These are phyloP conservation scores for Pinus tabuliformis DNA, from an alignment of 75 land plant species.

Conservation along the genomic window DNA sequence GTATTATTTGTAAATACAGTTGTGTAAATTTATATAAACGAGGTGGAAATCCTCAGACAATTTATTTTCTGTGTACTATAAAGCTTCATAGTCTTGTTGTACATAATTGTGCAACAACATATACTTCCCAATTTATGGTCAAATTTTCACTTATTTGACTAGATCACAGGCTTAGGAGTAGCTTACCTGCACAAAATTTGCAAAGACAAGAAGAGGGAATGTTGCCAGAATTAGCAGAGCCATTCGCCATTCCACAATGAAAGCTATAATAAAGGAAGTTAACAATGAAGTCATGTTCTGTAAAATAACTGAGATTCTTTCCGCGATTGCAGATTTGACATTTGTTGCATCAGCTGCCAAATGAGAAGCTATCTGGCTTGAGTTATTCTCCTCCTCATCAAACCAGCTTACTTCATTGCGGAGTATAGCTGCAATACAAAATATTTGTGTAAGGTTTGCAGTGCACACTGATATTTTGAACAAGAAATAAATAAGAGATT, in stretches of 20 bases:
- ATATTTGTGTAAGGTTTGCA: neutral
- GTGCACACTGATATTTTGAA: neutral
- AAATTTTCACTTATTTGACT: neutral
- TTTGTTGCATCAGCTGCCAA: slow-evolving; percentile 79
- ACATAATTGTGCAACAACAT: neutral
- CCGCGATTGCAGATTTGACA: slow-evolving; percentile 83
- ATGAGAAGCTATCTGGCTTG: slow-evolving; percentile 70
- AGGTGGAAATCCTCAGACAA: neutral
- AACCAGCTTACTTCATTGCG: slow-evolving; percentile 94
- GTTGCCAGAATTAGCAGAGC: slow-evolving; percentile 76
- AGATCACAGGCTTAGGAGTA: neutral
- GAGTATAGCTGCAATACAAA: slow-evolving; percentile 56
- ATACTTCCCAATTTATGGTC: neutral
- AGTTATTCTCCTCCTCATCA: slow-evolving; percentile 85
- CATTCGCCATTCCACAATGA: slow-evolving; percentile 80
- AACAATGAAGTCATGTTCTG: slow-evolving; percentile 82
- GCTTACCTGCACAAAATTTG: slow-evolving; percentile 83
- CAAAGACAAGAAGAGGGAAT: slow-evolving; percentile 82
- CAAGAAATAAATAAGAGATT: neutral
- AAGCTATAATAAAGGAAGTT: slow-evolving; percentile 78
- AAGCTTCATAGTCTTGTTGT: neutral
- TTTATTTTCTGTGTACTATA: neutral
- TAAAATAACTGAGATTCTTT: slow-evolving; percentile 74
- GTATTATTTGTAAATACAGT: neutral
- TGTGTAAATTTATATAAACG: neutral